A percentile compares a stretch with the other conserved stretches of the same genome.
Evolutionary conservation across 2,329 filamentous ascomycete species (phyloP).

Genomic region (Cryphonectria radicalis): DNA sequence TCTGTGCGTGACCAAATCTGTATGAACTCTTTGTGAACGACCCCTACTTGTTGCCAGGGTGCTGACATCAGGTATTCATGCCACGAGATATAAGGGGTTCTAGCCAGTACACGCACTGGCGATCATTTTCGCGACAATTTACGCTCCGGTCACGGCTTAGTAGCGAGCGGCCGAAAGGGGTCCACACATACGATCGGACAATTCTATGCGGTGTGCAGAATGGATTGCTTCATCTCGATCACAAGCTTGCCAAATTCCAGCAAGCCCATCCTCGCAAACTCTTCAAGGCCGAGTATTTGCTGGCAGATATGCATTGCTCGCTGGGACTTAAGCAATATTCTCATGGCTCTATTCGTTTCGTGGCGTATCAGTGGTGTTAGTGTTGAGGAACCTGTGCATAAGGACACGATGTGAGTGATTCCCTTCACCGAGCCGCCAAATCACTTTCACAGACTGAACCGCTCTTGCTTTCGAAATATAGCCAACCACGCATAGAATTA

Average conservation of each 20-base stretch:
- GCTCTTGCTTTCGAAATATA: neutral
- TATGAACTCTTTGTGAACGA: too few species aligned
- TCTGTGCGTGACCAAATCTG: too few species aligned
- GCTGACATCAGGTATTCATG: too few species aligned
- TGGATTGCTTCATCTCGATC: too few species aligned
- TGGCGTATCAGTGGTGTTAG: neutral
- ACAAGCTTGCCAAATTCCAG: neutral
- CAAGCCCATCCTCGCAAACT: neutral
- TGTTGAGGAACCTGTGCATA: too few species aligned
- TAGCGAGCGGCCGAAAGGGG: neutral
- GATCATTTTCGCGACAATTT: too few species aligned
- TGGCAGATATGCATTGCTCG: neutral
- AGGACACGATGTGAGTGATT: neutral
- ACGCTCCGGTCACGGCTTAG: too few species aligned
- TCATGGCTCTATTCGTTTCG: neutral
- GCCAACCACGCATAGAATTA: neutral
- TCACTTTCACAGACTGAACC: too few species aligned
- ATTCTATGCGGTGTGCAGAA: neutral
- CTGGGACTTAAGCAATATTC: neutral
- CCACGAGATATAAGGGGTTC: too few species aligned
- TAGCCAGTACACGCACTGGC: too few species aligned
- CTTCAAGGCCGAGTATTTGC: fast-evolving
- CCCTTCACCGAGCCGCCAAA: neutral
- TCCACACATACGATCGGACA: neutral
- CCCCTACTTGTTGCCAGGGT: too few species aligned